Evolutionary conservation across 306 rosid genomes (phyloP), one percentile per base, ranked within the genome.

Genomic region (Aeschynomene evenia): DNA sequence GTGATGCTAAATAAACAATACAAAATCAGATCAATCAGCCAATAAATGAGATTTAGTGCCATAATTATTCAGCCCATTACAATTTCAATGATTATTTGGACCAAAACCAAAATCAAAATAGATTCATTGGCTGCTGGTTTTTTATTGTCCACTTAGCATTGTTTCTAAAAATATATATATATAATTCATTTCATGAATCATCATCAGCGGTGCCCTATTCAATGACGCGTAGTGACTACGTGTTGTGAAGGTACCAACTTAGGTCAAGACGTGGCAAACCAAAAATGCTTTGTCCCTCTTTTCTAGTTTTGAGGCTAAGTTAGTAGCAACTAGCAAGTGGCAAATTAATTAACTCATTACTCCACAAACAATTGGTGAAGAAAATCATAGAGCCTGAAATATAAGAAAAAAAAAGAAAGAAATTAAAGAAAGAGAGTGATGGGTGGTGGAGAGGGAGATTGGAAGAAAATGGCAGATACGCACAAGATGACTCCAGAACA

Each of bases 401-500:
- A 14, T 18, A 9, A 55, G 8, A 5, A 0, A 36, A 28, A 5
- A 9, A 23, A 0, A 10, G 0, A 5, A 1, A 18, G 20, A 0
- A 19, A n/a, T 0, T 2, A 2, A 9, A 36, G 4, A 34, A 5
- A 6, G 34, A 13, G 5, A 64, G 55, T 0, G 8, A 82, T 82
- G 91, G 76, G 67, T 51, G 79, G 43, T 24, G 60, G 78, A 34
- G 69, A 72, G 1, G 85, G 79, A 71, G 86, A 80, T 0, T 79
- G 90, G 88, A 93, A 85, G 62, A 85, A 60, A 59, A 80, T 6
- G 49, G 91, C 87, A 51, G 94, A 89, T 46, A 86, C 96, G 0
- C 84, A 77, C 65, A 80, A 80, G 34, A 86, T 82, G 96, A 88
- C 54, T 26, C 16, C 83, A 1, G 88, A 86, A 39, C 85, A 86